Evolutionary conservation across 352 stramenopile species (phyloP), one percentile per base, ranked within the genome.

Genomic region (Saprolegnia diclina): DNA sequence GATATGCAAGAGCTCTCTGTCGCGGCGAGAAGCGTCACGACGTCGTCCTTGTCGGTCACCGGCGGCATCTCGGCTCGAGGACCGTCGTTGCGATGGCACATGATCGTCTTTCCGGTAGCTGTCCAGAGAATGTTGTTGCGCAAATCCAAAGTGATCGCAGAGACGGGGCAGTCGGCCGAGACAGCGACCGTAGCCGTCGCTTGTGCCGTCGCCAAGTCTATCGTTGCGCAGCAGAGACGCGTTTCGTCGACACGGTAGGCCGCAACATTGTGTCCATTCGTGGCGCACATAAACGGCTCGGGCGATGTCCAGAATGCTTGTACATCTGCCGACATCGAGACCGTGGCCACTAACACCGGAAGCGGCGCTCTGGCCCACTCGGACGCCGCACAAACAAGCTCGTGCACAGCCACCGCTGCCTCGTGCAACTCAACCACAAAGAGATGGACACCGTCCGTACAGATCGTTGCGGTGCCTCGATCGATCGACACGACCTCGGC

Each of bases 111-210:
- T 4, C 19, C 19, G 10, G 45, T 42, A 4, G 37, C 22, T 5
- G 67, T 48, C 75, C 75, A 80, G 29, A 80, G 32, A 5, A 63
- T 4, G 44, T 78, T 78, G 52, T 75, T 78, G 0, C n/a, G 7
- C 6, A 70, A 61, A 46, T 79, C 74, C 53, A 90, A 91, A 50
- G 80, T 88, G n/a, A 78, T 74, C 0, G 73, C 74, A 4, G 55
- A 14, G 42, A 48, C 1, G 42, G 42, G 42, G 42, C 42, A 14
- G 42, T 48, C 42, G 13, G 18, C 18, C 13, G 62, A 54, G 74
- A 71, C 0, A 65, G 62, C 21, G 79, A 4, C 10, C 63, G 35
- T 6, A 71, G 66, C 37, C 81, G 75, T 37, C 77, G 76, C 26
- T 69, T 19, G 3, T 1, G 13, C 52, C 22, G 22, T 57, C 13